Percentiles rank a stretch among this genome's conserved stretches.
Conservation (phyloP, 805 yeast genomes). For the Candida boidinii region DNA sequence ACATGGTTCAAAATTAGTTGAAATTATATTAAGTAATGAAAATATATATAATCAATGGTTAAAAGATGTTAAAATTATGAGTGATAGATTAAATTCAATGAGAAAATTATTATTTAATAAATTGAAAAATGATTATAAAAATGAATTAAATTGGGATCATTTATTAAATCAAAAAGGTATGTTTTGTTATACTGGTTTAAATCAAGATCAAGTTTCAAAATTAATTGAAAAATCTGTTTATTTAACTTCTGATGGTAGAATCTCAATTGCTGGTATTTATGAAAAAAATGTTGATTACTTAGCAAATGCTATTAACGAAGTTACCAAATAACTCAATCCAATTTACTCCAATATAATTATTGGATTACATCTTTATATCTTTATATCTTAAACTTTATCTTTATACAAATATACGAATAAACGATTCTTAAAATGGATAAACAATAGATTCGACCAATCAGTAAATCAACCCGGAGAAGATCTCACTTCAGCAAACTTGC, state of each 20-base stretch:
- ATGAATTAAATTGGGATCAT: constrained; percentile 75
- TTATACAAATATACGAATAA: too few relatives aligned
- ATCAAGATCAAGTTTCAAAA: constrained; percentile 57
- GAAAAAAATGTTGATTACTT: constrained; percentile 68
- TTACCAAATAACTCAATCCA: too few relatives aligned
- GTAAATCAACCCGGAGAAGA: too few relatives aligned
- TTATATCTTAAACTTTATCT: too few relatives aligned
- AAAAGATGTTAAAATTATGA: constrained; percentile 69
- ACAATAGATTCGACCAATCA: too few relatives aligned
- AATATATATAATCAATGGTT: constrained; percentile 68
- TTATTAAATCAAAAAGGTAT: constrained; percentile 87
- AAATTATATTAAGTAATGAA: constrained; percentile 57
- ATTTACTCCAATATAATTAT: too few relatives aligned
- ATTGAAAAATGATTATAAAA: constrained; percentile 40
- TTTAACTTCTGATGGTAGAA: constrained; percentile 84
- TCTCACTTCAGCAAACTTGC: too few relatives aligned
- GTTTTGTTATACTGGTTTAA: constrained; percentile 89
- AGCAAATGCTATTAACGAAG: constrained; percentile 53
- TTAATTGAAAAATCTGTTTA: constrained; percentile 73
- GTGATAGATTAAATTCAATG: constrained; percentile 68
- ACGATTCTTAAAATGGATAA: too few relatives aligned
- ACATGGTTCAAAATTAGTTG: constrained; percentile 87
- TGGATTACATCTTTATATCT: too few relatives aligned
- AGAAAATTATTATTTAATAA: constrained; percentile 55
- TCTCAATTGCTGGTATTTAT: constrained; percentile 85